These are phyloP conservation scores for Scheffersomyces insectosa DNA, from an alignment of 1,139 yeast species.

Conservation along the genomic window DNA sequence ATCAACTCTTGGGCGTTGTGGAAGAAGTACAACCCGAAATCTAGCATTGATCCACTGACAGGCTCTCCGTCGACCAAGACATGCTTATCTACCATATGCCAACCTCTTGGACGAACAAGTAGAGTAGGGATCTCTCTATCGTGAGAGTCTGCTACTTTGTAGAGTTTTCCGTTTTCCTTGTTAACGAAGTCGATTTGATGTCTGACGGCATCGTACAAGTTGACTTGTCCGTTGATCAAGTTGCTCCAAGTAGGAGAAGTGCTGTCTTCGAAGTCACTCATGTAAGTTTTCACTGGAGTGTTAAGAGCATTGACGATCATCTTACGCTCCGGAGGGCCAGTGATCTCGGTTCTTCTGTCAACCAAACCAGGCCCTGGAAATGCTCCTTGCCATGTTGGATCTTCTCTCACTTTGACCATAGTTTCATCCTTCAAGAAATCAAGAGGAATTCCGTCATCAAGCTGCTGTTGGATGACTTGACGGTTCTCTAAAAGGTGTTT, in stretches of 20 bases:
- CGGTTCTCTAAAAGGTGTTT: conserved; percentile 13
- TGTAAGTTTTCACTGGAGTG: conserved; percentile 19
- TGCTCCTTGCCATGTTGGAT: conserved; percentile 18
- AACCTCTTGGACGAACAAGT: conserved; percentile 21
- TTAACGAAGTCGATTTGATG: conserved; percentile 14
- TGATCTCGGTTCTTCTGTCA: conserved; percentile 20
- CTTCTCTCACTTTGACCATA: conserved; percentile 8
- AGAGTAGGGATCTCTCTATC: conserved; percentile 14
- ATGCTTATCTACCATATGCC: conserved; percentile 23
- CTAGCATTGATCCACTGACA: conserved; percentile 17
- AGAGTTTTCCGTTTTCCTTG: conserved; percentile 12
- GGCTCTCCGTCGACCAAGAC: conserved; percentile 18
- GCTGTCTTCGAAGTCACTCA: conserved; percentile 21
- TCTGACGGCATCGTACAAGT: conserved; percentile 18
- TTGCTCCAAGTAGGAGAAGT: conserved; percentile 19
- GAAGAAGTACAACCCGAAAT: conserved; percentile 31
- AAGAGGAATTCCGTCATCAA: conserved; percentile 14
- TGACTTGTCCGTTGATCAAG: conserved; percentile 18
- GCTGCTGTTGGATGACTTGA: conserved; percentile 10
- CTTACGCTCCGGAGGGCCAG: conserved; percentile 21
- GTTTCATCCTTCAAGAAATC: conserved; percentile 12
- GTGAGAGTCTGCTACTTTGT: conserved; percentile 10
- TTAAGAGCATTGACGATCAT: conserved; percentile 21
- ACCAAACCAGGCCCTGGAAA: conserved; percentile 15
- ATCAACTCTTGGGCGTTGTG: conserved; percentile 67